Conservation (phyloP, 176 grass and related monocot species). For the Carex kokanica region DNA sequence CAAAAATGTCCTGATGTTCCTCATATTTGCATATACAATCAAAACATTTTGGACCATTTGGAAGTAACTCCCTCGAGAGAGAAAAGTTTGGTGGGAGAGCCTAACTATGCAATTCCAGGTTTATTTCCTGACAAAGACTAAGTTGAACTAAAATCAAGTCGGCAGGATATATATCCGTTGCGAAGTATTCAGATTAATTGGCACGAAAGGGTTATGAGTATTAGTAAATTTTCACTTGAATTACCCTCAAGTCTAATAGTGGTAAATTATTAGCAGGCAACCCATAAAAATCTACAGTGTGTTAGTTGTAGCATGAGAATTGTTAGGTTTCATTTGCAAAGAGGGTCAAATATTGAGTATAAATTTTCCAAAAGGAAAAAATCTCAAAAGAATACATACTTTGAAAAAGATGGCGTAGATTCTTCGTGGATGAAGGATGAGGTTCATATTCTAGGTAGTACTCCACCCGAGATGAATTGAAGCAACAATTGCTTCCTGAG, state of each 20-base stretch:
- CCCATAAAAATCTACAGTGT: neutral
- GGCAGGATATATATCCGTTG: neutral
- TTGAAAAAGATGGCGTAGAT: slow-evolving; percentile 93
- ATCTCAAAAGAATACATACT: slow-evolving; percentile 48
- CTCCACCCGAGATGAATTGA: slow-evolving; percentile 74
- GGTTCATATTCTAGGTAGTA: slow-evolving; percentile 93
- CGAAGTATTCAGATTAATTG: neutral
- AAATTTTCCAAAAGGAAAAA: neutral
- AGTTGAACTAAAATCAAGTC: neutral
- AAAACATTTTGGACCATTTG: neutral
- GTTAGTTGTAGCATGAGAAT: neutral
- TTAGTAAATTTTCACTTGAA: neutral
- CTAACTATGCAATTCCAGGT: neutral
- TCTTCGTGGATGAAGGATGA: slow-evolving; percentile 96
- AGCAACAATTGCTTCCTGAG: slow-evolving; percentile 90
- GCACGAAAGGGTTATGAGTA: neutral
- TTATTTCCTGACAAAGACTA: neutral
- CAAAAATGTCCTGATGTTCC: neutral
- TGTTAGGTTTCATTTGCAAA: neutral
- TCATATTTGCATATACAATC: neutral
- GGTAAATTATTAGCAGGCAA: neutral
- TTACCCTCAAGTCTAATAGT: neutral
- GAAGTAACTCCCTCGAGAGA: neutral
- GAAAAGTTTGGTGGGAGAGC: neutral
- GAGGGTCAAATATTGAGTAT: neutral